A percentile compares a stretch with the other conserved stretches of the same genome.
phyloP scores from a whole-genome alignment of 257 asterid genomes.

The Nicotiana attenuata region DNA sequence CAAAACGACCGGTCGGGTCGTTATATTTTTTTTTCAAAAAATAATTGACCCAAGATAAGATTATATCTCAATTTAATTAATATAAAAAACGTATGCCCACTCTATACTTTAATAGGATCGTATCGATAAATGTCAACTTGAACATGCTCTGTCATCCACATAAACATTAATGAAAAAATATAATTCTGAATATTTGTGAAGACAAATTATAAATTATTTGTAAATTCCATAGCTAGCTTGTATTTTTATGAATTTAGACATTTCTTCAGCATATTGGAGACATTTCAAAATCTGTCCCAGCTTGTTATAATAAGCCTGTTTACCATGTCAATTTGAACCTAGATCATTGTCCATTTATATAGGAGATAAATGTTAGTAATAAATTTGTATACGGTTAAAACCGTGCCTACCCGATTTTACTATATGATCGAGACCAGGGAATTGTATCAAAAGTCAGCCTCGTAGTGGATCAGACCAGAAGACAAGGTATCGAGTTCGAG shows the following conservation, averaged over 20 bases:
- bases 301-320: background rate
- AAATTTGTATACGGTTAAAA: no score
- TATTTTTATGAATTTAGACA: background rate
- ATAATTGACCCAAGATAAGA: background rate
- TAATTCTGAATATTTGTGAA: background rate
- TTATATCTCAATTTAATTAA: background rate
- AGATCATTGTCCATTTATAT: background rate
- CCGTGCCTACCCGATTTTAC: no score
- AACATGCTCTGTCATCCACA: background rate
- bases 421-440: no score
- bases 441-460: no score
- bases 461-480: no score
- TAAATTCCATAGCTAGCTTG: background rate
- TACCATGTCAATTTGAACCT: background rate
- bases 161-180: background rate
- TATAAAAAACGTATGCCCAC: background rate
- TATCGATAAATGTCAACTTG: slow-evolving; percentile 2
- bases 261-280: background rate
- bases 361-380: background rate
- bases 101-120: background rate
- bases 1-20: no score
- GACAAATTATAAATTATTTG: background rate
- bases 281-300: background rate
- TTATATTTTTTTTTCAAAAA: background rate
- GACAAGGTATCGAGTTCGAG: no score